These are phyloP conservation scores for Centella asiatica DNA, from an alignment of 129 eudicot genomes.

Conservation along the genomic window DNA sequence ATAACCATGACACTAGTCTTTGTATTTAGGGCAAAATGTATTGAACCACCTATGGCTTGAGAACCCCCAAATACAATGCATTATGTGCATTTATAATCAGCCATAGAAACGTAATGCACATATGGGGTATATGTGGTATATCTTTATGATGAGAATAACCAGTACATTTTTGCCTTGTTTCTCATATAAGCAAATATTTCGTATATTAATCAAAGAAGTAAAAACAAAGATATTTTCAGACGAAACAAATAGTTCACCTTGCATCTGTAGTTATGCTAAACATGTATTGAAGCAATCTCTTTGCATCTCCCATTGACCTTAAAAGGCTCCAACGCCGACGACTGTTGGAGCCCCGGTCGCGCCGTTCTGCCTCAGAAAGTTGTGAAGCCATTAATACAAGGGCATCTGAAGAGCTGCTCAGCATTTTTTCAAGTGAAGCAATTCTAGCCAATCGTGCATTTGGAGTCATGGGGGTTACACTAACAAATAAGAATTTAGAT, in stretches of 20 bases:
- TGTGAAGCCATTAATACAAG: conserved; percentile 70
- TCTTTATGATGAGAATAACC: neutral
- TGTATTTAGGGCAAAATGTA: too few relatives aligned
- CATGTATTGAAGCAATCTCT: conserved; percentile 72
- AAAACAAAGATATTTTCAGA: too few relatives aligned
- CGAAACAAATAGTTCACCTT: conserved; percentile 38
- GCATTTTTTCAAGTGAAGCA: conserved; percentile 78
- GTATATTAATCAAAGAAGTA: too few relatives aligned
- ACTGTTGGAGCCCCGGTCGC: conserved; percentile 46
- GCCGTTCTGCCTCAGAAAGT: conserved; percentile 77
- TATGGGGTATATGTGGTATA: too few relatives aligned
- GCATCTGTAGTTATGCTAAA: conserved; percentile 60
- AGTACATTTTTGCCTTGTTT: neutral
- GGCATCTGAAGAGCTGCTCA: conserved; percentile 61
- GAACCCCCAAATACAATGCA: too few relatives aligned
- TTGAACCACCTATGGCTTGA: too few relatives aligned
- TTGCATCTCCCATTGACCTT: conserved; percentile 85
- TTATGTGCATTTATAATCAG: too few relatives aligned
- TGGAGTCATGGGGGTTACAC: conserved; percentile 65
- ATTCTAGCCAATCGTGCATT: conserved; percentile 72
- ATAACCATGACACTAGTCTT: too few relatives aligned
- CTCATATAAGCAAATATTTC: neutral
- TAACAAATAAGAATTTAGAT: conserved; percentile 8
- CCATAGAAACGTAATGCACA: too few relatives aligned
- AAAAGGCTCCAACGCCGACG: conserved; percentile 77